A percentile compares a stretch with the other conserved stretches of the same genome.
Evolutionary conservation across 441 rosid species (phyloP).

Genomic region (Pelargonium citronellum): DNA sequence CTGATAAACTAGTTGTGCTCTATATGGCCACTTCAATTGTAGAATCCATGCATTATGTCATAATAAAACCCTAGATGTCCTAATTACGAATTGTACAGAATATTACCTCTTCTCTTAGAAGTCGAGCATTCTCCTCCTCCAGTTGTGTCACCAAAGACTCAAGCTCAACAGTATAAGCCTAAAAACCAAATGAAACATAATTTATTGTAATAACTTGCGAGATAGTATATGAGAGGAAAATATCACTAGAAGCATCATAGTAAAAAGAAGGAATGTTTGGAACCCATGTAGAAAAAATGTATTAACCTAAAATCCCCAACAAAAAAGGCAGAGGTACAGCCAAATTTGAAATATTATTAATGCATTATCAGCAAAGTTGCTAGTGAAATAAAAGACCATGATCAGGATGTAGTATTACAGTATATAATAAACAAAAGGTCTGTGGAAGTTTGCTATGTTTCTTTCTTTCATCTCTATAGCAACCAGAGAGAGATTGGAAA

Average conservation of each 20-base stretch:
- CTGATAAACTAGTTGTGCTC: background rate
- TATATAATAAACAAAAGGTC: background rate
- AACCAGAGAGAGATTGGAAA: background rate
- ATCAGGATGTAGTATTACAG: background rate
- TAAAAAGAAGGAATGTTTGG: too few relatives aligned
- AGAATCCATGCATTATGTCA: background rate
- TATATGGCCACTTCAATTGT: too few relatives aligned
- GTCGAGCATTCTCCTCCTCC: conserved; percentile 49
- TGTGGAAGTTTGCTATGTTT: background rate
- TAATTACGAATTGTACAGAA: background rate
- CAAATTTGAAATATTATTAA: too few relatives aligned
- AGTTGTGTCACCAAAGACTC: conserved; percentile 47
- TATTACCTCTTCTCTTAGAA: conserved; percentile 47
- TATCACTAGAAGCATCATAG: background rate
- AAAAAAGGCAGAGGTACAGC: too few relatives aligned
- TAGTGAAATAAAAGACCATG: too few relatives aligned
- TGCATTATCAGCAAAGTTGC: too few relatives aligned
- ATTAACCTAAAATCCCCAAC: too few relatives aligned
- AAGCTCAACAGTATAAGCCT: conserved; percentile 57
- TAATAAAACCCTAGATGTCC: background rate
- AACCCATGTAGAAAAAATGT: too few relatives aligned
- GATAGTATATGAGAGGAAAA: background rate
- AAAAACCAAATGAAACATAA: conserved; percentile 8
- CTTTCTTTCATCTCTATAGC: background rate
- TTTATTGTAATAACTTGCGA: background rate